Conservation (phyloP, 2,329 filamentous ascomycete species). For the Aphanocladium album region DNA sequence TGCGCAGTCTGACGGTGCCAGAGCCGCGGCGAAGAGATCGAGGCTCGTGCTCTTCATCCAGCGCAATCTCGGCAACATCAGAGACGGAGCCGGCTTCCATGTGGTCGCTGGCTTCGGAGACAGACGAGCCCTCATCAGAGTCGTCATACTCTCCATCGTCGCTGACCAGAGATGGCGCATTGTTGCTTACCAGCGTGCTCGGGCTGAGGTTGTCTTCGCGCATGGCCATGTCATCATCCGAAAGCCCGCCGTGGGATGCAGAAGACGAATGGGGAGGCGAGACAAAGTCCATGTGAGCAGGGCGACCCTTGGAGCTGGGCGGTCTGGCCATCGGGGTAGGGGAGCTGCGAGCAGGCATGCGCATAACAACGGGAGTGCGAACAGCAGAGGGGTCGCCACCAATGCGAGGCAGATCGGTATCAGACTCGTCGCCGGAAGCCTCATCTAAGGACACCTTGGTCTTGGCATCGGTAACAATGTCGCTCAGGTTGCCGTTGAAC, state of each 20-base stretch:
- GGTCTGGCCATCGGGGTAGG: constrained; percentile 40
- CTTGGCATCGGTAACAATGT: constrained; percentile 56
- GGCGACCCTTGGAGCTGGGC: constrained; percentile 52
- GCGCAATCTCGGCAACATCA: constrained; percentile 57
- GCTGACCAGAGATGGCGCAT: constrained; percentile 73
- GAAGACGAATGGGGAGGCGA: constrained; percentile 26
- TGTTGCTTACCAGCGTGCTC: constrained; percentile 65
- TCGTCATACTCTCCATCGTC: constrained; percentile 76
- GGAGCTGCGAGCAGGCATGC: constrained; percentile 55
- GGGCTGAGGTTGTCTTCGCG: constrained; percentile 61
- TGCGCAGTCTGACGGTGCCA: constrained; percentile 45
- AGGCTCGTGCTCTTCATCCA: constrained; percentile 52
- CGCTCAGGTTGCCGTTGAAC: constrained; percentile 54
- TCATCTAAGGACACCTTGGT: constrained; percentile 47
- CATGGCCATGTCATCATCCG: constrained; percentile 48
- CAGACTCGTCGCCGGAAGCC: constrained; percentile 50
- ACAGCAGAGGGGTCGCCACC: constrained; percentile 17
- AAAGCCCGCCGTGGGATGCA: constrained; percentile 21
- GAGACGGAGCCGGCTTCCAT: constrained; percentile 55
- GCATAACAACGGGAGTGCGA: constrained; percentile 44
- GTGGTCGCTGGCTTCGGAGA: constrained; percentile 53
- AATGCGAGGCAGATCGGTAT: constrained; percentile 30
- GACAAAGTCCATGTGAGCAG: constrained; percentile 35
- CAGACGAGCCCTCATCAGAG: constrained; percentile 58
- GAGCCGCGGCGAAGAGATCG: constrained; percentile 40